A percentile compares a stretch with the other conserved stretches of the same genome.
These are phyloP conservation scores for Cenococcum geophilum DNA, from an alignment of 495 filamentous ascomycete species.

Conservation along the genomic window DNA sequence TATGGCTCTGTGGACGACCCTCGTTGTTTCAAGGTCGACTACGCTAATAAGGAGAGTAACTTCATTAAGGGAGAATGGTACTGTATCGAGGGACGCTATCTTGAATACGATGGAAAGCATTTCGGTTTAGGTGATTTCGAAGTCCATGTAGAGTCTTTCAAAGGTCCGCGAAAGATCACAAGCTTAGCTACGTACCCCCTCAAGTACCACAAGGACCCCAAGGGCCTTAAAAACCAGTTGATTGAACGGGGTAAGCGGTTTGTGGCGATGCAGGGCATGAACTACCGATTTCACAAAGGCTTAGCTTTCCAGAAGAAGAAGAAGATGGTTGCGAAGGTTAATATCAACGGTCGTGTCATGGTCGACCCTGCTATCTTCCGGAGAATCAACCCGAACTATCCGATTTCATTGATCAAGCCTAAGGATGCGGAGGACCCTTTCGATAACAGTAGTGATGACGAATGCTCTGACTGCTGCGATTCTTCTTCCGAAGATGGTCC, in stretches of 20 bases:
- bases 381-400: conserved; percentile 83
- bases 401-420: conserved; percentile 69
- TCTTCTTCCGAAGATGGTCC: conserved; percentile 38
- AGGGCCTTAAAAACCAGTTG: conserved; percentile 57
- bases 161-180: conserved; percentile 76
- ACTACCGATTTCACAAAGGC: conserved; percentile 79
- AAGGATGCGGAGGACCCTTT: conserved; percentile 62
- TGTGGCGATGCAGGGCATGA: conserved; percentile 69
- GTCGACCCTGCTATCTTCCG: conserved; percentile 82
- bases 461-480: conserved; percentile 45
- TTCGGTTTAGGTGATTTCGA: conserved; percentile 67
- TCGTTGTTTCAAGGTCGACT: conserved; percentile 83
- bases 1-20: conserved; percentile 78
- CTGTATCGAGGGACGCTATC: conserved; percentile 71
- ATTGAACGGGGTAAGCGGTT: conserved; percentile 86
- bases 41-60: conserved; percentile 62
- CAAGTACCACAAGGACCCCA: conserved; percentile 71
- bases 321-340: conserved; percentile 71
- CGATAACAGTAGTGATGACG: conserved; percentile 52
- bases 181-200: conserved; percentile 73
- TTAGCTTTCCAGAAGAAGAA: conserved; percentile 82
- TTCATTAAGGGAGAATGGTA: conserved; percentile 78
- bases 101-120: conserved; percentile 78
- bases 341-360: conserved; percentile 89
- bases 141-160: conserved; percentile 69